Evolutionary conservation across 192 early-diverging fungal genomes (phyloP), one percentile per base, ranked within the genome.

Genomic region (Coemansia sp.): DNA sequence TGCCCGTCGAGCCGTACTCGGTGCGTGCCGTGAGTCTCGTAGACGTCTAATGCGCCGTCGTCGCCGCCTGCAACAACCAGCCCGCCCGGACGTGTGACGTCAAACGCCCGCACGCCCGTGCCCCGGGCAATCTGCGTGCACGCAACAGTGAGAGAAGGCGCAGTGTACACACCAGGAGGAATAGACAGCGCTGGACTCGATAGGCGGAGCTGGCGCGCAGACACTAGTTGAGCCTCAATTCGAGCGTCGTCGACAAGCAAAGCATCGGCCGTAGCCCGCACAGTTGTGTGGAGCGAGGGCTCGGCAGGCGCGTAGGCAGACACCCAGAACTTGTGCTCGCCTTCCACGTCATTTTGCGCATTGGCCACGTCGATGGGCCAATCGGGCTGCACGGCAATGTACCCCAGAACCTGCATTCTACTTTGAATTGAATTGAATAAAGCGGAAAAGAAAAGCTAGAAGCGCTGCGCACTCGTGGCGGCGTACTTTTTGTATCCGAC

Each of bases 1-100:
- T 92, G 91, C 1, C 87, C 91, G 27, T 63, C 67, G 17, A 82
- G 69, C 43, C 54, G 39, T 21, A 69, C 66, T 0, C 75, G 53
- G 15, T 71, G 66, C 10, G 45, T 24, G n/a, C 64, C 59, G 14
- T 62, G 53, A 5, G 70, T 60, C 6, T 74, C 75, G 43, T 83
- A 77, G 11, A 83, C 69, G 25, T 73, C 70, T 64, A 75, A 50
- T 14, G 50, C 66, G 1, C 76, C 72, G 29, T 75, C 72, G n/a
- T 74, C 72, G 12, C 68, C 75, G 22, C 75, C 53, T 12, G 66
- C 81, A 11, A 69, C 75, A n/a, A 73, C 19, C 17, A 77, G 66
- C 23, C 71, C 75, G 52, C 71, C 71, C 5, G 48, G 66, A 7
- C 55, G 56, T 27, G 72, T 73, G 17, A 83, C 56, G 27, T 83